Evolutionary conservation across 2,329 filamentous ascomycete genomes (phyloP).

Genomic region (Fusarium sororula): DNA sequence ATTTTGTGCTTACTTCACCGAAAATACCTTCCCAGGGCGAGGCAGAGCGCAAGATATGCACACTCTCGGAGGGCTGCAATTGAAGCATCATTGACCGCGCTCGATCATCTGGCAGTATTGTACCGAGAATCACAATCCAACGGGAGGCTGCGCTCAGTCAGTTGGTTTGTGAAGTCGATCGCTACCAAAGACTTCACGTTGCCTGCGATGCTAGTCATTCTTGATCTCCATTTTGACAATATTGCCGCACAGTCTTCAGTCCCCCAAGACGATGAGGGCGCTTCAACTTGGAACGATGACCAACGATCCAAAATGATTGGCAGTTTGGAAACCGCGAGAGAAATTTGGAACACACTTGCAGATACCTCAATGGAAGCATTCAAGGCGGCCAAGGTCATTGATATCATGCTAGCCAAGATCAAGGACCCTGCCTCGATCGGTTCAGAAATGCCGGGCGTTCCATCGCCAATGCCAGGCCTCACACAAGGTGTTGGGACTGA

Average conservation of each 20-base stretch:
- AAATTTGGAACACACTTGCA: constrained; percentile 82
- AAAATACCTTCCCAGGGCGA: constrained; percentile 82
- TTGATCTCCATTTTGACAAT: constrained; percentile 81
- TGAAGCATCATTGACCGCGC: constrained; percentile 83
- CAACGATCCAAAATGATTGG: constrained; percentile 79
- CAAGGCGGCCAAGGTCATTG: constrained; percentile 84
- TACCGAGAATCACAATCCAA: constrained; percentile 77
- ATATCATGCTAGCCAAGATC: constrained; percentile 85
- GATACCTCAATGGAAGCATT: constrained; percentile 88
- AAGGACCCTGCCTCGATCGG: constrained; percentile 46
- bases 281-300: constrained; percentile 64
- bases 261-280: constrained; percentile 52
- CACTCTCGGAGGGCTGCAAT: constrained; percentile 87
- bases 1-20: constrained; percentile 89
- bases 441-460: constrained; percentile 11
- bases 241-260: constrained; percentile 55
- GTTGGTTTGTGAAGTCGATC: constrained; percentile 81
- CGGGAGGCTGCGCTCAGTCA: constrained; percentile 76
- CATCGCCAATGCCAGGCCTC: constrained; percentile 38
- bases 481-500: constrained; percentile 53
- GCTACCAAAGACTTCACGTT: constrained; percentile 87
- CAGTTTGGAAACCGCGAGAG: constrained; percentile 74
- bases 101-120: constrained; percentile 80
- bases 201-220: constrained; percentile 82
- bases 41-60: constrained; percentile 81